Percentiles rank a stretch among this genome's conserved stretches.
Conservation (phyloP, 2,329 filamentous ascomycete genomes). For the Boeremia exigua region DNA sequence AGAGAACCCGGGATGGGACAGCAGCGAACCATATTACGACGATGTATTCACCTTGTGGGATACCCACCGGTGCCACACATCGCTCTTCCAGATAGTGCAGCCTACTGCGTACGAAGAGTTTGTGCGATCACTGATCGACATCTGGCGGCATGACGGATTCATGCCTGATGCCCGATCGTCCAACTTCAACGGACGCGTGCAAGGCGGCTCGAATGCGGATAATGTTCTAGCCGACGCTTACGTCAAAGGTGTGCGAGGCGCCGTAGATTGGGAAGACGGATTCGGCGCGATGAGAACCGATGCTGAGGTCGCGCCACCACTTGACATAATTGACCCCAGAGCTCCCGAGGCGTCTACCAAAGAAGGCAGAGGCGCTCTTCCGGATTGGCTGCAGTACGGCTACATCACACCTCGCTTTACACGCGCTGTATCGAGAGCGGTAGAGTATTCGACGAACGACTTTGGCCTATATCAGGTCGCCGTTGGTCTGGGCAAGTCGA, state of each 20-base stretch:
- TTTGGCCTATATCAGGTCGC: constrained; percentile 72
- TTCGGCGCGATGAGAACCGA: constrained; percentile 68
- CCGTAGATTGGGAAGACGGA: constrained; percentile 64
- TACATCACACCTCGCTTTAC: constrained; percentile 69
- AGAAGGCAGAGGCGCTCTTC: constrained; percentile 71
- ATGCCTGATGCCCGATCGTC: constrained; percentile 71
- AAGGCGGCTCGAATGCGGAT: constrained; percentile 74
- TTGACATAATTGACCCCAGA: constrained; percentile 60
- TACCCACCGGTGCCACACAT: constrained; percentile 51
- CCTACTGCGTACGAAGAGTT: constrained; percentile 69
- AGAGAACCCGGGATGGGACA: too few relatives aligned
- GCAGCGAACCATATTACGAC: too few relatives aligned
- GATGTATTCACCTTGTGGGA: too few relatives aligned
- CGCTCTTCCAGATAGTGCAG: constrained; percentile 70
- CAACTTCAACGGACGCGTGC: constrained; percentile 71
- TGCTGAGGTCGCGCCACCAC: constrained; percentile 67
- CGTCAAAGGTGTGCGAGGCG: constrained; percentile 69
- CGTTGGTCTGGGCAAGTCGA: constrained; percentile 58
- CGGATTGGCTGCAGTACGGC: constrained; percentile 69
- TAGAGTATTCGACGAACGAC: constrained; percentile 74
- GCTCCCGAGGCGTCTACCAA: constrained; percentile 67
- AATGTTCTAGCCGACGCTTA: constrained; percentile 76
- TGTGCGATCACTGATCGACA: constrained; percentile 71
- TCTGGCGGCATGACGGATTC: constrained; percentile 69
- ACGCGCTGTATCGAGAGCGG: constrained; percentile 67